phyloP scores from a whole-genome alignment of 108 stramenopile genomes.

The Cyclotella sp. region DNA sequence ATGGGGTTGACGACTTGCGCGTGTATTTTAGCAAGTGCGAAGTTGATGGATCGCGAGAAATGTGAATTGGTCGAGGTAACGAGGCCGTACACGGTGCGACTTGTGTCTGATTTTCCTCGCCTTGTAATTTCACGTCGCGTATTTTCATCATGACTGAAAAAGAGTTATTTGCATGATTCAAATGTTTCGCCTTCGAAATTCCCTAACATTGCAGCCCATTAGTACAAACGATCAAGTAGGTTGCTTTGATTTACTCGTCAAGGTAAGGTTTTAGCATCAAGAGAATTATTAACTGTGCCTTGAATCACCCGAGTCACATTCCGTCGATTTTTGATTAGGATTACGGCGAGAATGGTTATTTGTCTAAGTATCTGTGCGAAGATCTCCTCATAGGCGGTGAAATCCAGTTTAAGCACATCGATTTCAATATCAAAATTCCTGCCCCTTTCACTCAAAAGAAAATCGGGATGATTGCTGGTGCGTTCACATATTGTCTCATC shows the following conservation, averaged over 20 bases:
- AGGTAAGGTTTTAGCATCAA: constrained; percentile 24
- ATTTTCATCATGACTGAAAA: not conserved
- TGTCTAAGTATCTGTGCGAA: constrained; percentile 69
- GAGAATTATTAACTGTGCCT: not conserved
- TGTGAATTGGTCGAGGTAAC: constrained; percentile 64
- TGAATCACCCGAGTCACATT: not conserved
- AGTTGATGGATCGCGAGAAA: constrained; percentile 47
- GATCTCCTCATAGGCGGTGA: constrained; percentile 47
- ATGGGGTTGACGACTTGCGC: constrained; percentile 88
- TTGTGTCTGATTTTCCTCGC: not conserved
- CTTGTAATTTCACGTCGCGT: not conserved
- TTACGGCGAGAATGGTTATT: constrained; percentile 65
- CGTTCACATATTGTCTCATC: not conserved
- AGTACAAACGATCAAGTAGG: constrained; percentile 88
- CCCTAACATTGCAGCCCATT: constrained; percentile 57
- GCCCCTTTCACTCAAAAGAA: constrained; percentile 78
- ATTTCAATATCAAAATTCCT: constrained; percentile 90
- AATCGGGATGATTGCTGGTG: constrained; percentile 95
- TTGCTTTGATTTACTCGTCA: constrained; percentile 91
- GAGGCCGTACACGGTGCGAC: constrained; percentile 88
- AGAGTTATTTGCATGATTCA: not conserved
- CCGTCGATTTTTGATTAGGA: constrained; percentile 19
- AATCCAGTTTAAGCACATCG: constrained; percentile 87
- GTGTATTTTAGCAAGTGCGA: constrained; percentile 88
- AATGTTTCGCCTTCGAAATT: no score